These are phyloP conservation scores for Gnetum montanum DNA, from an alignment of 75 land plant genomes.

Conservation along the genomic window DNA sequence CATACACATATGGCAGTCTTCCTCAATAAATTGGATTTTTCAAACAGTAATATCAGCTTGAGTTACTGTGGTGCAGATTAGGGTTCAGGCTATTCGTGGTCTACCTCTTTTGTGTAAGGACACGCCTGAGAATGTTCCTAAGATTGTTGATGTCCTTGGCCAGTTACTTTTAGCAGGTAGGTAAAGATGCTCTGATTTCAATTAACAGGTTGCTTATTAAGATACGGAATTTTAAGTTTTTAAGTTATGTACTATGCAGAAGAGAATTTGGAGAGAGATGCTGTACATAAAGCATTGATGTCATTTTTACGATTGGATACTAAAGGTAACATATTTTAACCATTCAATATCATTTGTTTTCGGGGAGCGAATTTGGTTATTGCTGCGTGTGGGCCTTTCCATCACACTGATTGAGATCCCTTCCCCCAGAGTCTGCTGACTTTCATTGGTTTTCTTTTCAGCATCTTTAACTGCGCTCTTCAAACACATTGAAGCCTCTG, in stretches of 20 bases:
- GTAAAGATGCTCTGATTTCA: not conserved
- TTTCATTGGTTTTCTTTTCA: constrained; percentile 20
- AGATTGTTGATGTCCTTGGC: constrained; percentile 77
- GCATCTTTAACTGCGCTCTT: constrained; percentile 83
- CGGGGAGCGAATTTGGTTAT: too few species aligned
- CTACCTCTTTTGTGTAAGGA: constrained; percentile 92
- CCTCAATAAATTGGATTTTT: not conserved
- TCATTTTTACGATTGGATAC: constrained; percentile 76
- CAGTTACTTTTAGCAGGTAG: constrained; percentile 77
- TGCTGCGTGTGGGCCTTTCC: not conserved
- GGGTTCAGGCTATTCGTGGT: constrained; percentile 92
- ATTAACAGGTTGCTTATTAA: not conserved
- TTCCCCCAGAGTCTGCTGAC: not conserved
- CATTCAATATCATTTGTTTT: too few species aligned
- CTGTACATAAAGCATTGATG: constrained; percentile 86
- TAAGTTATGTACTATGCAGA: constrained; percentile 28
- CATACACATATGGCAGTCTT: not conserved
- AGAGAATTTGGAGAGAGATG: constrained; percentile 91
- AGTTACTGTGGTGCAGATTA: constrained; percentile 37
- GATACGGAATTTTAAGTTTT: not conserved
- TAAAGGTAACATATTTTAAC: constrained; percentile 41
- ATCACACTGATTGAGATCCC: not conserved
- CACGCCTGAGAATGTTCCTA: constrained; percentile 60
- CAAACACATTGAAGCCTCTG: constrained; percentile 63
- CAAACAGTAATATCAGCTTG: constrained; percentile 1